These are phyloP conservation scores for Camptophora hylomeconis DNA, from an alignment of 2,329 filamentous ascomycete genomes.

Conservation along the genomic window DNA sequence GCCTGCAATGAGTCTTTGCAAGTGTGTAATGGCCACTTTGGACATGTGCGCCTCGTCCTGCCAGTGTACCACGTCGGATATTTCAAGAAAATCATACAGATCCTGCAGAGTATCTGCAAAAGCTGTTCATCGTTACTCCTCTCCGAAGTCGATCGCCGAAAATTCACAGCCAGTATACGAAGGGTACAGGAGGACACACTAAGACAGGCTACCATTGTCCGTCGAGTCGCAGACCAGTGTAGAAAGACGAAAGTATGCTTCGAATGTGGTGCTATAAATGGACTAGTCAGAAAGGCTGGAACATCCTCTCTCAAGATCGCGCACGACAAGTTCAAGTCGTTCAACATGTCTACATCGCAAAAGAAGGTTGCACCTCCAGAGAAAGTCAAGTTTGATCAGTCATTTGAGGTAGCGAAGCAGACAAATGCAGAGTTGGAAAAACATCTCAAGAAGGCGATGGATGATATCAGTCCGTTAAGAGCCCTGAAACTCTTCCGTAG, in stretches of 20 bases:
- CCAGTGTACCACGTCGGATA: slow-evolving; percentile 95
- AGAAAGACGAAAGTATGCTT: slow-evolving; percentile 74
- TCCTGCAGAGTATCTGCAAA: slow-evolving; percentile 94
- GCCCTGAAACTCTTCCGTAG: slow-evolving; percentile 86
- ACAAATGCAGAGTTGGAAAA: slow-evolving; percentile 76
- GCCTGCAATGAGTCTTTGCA: slow-evolving; percentile 74
- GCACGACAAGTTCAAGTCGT: slow-evolving; percentile 83
- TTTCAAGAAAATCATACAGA: slow-evolving; percentile 80
- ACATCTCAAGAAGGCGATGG: slow-evolving; percentile 79
- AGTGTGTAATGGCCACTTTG: slow-evolving; percentile 89
- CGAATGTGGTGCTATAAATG: slow-evolving; percentile 71
- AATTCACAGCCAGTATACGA: slow-evolving; percentile 67
- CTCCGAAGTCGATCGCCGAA: slow-evolving; percentile 62
- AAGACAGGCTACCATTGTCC: slow-evolving; percentile 67
- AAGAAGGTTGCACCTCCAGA: slow-evolving; percentile 72
- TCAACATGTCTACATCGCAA: slow-evolving; percentile 73
- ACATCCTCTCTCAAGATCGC: slow-evolving; percentile 74
- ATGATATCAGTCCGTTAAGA: slow-evolving; percentile 81
- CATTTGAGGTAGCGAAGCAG: slow-evolving; percentile 67
- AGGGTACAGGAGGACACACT: slow-evolving; percentile 76
- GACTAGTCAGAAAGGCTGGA: slow-evolving; percentile 80
- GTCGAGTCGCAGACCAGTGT: slow-evolving; percentile 80
- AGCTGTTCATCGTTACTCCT: slow-evolving; percentile 77
- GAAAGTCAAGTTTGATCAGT: slow-evolving; percentile 75
- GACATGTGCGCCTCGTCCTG: slow-evolving; percentile 77